Conservation (phyloP, 371 early-diverging fungal species). For the Coemansia sp. region DNA sequence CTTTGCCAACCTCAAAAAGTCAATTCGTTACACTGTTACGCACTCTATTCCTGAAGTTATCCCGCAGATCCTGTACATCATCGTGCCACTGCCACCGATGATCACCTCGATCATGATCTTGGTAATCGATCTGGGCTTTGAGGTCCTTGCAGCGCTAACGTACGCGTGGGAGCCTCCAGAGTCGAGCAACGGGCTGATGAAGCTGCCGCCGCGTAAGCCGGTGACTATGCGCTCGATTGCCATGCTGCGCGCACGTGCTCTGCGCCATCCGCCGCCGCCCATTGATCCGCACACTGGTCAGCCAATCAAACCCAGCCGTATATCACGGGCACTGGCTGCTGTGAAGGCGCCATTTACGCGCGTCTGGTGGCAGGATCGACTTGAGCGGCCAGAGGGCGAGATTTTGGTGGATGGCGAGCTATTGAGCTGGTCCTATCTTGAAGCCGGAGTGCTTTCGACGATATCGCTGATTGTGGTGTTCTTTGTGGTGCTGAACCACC, state of each 20-base stretch:
- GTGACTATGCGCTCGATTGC: constrained; percentile 74
- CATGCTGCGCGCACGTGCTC: constrained; percentile 60
- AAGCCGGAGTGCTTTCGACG: constrained; percentile 79
- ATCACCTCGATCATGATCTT: constrained; percentile 82
- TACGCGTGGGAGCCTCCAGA: constrained; percentile 96
- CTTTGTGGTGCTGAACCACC: constrained; percentile 68
- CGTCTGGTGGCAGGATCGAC: constrained; percentile 64
- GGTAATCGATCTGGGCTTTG: constrained; percentile 92
- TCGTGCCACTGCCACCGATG: constrained; percentile 87
- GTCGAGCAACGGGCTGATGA: constrained; percentile 76
- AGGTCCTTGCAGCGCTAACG: constrained; percentile 79
- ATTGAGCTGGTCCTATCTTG: constrained; percentile 83
- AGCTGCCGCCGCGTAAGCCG: constrained; percentile 83
- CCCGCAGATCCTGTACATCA: constrained; percentile 78
- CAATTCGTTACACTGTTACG: constrained; percentile 86
- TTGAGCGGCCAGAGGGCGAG: constrained; percentile 75
- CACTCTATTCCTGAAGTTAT: constrained; percentile 86
- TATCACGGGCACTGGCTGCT: constrained; percentile 38
- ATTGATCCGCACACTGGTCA: constrained; percentile 59
- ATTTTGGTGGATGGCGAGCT: constrained; percentile 82
- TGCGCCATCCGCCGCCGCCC: constrained; percentile 55
- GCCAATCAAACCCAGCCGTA: constrained; percentile 45
- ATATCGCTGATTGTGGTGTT: constrained; percentile 72
- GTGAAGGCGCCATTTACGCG: constrained; percentile 56
- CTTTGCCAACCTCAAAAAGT: constrained; percentile 93